Evolutionary conservation across 495 filamentous ascomycete species (phyloP), one percentile per base, ranked within the genome.

Genomic region (Penicillium egyptiacum): DNA sequence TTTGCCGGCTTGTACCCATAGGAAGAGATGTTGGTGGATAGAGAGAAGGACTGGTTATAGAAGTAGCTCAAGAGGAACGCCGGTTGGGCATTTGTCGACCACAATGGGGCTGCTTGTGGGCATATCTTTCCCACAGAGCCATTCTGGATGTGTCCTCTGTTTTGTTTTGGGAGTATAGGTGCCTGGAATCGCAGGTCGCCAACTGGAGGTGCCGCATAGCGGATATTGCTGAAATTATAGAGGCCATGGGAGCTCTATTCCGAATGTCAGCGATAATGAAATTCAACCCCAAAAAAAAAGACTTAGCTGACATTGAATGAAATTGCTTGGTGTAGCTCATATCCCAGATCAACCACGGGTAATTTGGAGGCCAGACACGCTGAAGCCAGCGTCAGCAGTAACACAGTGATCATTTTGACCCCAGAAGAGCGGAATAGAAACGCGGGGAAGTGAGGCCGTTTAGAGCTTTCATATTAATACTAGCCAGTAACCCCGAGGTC

Each of bases 161-260:
- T 70, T 20, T 51, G 17, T 10, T 62, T 55, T 0, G 82, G 82
- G 19, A 71, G 65, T 6, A 68, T 43, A 0, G 83, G 81, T 6
- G 78, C 73, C 19, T 68, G 66, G 58, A 83, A 86, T 14, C 83
- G 72, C 5, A 81, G 63, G 41, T 80, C 64, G 14, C 79, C 81
- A 9, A 79, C 25, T 11, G 84, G 84, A 10, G 83, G 80, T 17
- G 78, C 78, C 7, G 80, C 82, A 66, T 81, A 87, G 25, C 81
- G 78, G 59, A 87, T 84, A 52, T 85, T 84, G 35, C 69, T 75
- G 69, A 86, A 86, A 54, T 81, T 84, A 57, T 84, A 86, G 59
- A 75, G 41, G 17, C 66, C 63, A 26, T 49, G 70, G 26, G 70
- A 53, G 28, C 26, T 59, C 65, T 68, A 20, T 25, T 16, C 2